Conservation (phyloP, 2,329 filamentous ascomycete genomes). For the Epichloe amarillans region DNA sequence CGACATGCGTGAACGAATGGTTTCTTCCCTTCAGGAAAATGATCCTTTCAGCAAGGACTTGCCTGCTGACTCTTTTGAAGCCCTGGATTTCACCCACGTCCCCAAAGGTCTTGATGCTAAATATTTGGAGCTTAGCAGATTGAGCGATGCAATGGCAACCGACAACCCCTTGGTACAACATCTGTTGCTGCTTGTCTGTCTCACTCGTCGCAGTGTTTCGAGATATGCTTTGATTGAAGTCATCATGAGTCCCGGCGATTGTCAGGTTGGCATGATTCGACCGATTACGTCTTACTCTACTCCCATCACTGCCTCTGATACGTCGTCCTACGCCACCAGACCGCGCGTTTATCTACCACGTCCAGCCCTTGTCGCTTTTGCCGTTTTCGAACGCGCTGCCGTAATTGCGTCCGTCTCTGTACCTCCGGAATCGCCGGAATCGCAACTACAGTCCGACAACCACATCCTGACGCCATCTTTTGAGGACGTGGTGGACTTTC, state of each 20-base stretch:
- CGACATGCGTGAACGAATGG: slow-evolving; percentile 53
- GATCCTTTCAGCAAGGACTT: slow-evolving; percentile 35
- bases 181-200: slow-evolving; percentile 47
- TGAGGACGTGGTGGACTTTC: slow-evolving; percentile 78
- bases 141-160: slow-evolving; percentile 35
- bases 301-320: slow-evolving; percentile 28
- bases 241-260: slow-evolving; percentile 39
- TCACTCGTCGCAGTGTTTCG: slow-evolving; percentile 37
- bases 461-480: slow-evolving; percentile 53
- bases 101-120: slow-evolving; percentile 37
- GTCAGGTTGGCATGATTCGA: slow-evolving; percentile 52
- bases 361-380: slow-evolving; percentile 66
- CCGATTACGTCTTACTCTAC: slow-evolving; percentile 52
- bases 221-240: slow-evolving; percentile 69
- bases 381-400: slow-evolving; percentile 67
- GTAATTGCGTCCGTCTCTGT: slow-evolving; percentile 62
- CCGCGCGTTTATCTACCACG: slow-evolving; percentile 66
- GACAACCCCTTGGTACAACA: slow-evolving; percentile 41
- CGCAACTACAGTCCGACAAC: slow-evolving; percentile 58
- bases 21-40: slow-evolving; percentile 45
- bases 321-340: slow-evolving; percentile 22
- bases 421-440: slow-evolving; percentile 57
- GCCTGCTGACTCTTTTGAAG: slow-evolving; percentile 48
- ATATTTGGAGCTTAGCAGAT: slow-evolving; percentile 34
- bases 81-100: slow-evolving; percentile 69